Base-by-base conservation (phyloP, 495 filamentous ascomycete genomes). In the Hypoxylon lenormandii region DNA sequence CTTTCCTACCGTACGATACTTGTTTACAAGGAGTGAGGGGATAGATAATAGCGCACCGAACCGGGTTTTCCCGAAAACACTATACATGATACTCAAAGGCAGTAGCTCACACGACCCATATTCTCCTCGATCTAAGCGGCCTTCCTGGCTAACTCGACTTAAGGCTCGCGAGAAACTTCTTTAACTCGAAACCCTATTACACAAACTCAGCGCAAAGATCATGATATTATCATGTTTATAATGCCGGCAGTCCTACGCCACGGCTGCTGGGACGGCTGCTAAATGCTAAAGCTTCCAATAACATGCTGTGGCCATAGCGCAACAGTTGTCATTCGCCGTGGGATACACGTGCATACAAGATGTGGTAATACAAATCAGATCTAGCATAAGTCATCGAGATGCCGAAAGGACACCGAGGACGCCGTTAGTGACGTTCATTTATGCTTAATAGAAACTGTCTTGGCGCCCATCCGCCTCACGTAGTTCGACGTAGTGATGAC, bases 371-470 rank as follows among this genome's bases (percentile, higher is more conserved):
- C 37, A 55, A 55, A 49, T 49, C 42, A 42, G 56, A 26, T 26
- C 60, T 55, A 19, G 18, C 26, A 50, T 45, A 60, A n/a, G 33
- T 55, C 28, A 49, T 53, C 42, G 40, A 60, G 55, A 69, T 69
- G 54, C 66, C 66, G 66, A 69, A 46, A 46, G 36, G 36, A 54
- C 23, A 13, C 66, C 66, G 59, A 64, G 52, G 0, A 21, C 49
- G 38, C 46, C 19, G 53, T 43, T 23, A 52, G 51, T 63, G 66
- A 52, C 58, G 66, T 63, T 57, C 28, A 52, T 62, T 69, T 57
- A 62, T 62, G 58, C 64, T 62, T 60, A 69, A 63, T 58, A 46
- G 51, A 62, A 47, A 33, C 36, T 47, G 0, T 30, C 65, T 69
- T 63, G 58, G 65, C 59, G 42, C 18, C 18, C 48, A 33, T 46